These are phyloP conservation scores for Kockovaella imperatae DNA, from an alignment of 768 basidiomycete genomes.

Conservation along the genomic window DNA sequence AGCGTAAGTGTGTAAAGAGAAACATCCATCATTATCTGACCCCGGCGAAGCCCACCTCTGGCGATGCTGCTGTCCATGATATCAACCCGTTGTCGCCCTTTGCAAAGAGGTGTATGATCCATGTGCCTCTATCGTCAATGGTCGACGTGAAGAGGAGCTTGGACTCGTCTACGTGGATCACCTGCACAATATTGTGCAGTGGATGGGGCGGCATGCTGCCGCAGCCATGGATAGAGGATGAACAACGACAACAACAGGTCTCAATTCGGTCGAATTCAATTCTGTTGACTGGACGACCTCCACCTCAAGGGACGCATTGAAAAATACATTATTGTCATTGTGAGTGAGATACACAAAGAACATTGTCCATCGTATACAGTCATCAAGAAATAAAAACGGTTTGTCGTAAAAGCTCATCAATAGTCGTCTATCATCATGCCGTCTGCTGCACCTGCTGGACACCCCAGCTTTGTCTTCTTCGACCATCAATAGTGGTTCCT, in stretches of 20 bases:
- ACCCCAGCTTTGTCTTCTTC: too few species aligned
- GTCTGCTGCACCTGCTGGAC: too few species aligned
- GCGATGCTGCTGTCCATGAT: neutral
- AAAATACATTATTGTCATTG: too few species aligned
- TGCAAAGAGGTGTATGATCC: constrained; percentile 4
- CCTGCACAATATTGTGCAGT: neutral
- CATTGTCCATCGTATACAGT: neutral
- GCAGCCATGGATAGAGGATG: neutral
- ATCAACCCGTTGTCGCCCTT: neutral
- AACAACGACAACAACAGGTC: neutral
- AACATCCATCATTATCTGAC: too few species aligned
- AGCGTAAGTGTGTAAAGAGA: too few species aligned
- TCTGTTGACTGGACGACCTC: constrained; percentile 1
- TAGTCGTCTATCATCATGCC: too few species aligned
- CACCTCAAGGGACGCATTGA: neutral
- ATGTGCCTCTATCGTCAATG: neutral
- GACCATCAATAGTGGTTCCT: too few species aligned
- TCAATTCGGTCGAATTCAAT: too few species aligned
- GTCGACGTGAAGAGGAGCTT: neutral
- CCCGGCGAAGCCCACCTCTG: constrained; percentile 1
- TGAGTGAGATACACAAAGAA: too few species aligned
- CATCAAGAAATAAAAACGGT: too few species aligned
- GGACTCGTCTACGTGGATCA: neutral
- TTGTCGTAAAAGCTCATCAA: too few species aligned
- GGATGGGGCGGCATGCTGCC: neutral